Evolutionary conservation across 2,329 filamentous ascomycete genomes (phyloP).

Genomic region (Aspergillus sp.): DNA sequence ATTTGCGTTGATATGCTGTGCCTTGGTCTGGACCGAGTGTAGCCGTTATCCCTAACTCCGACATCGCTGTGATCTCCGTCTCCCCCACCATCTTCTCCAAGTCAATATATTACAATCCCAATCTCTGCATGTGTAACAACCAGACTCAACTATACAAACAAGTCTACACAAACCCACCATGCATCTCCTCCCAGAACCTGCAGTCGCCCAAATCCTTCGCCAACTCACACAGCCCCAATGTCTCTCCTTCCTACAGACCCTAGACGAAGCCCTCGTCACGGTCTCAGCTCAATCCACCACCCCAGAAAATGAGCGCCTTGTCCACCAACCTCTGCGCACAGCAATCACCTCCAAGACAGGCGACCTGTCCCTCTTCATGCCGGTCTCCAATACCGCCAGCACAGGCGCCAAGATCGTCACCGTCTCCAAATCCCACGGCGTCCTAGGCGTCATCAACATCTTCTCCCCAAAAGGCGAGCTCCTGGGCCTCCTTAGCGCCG

Average conservation of each 20-base stretch:
- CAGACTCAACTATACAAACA: neutral
- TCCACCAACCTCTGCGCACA: constrained; percentile 47
- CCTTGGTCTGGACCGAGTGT: neutral
- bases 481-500: constrained; percentile 69
- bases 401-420: constrained; percentile 75
- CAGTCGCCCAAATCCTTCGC: constrained; percentile 34
- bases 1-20: neutral
- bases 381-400: constrained; percentile 61
- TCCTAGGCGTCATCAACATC: constrained; percentile 69
- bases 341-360: constrained; percentile 39
- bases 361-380: constrained; percentile 71
- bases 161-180: constrained; percentile 18
- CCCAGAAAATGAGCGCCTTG: constrained; percentile 25
- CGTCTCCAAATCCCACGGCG: constrained; percentile 38
- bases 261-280: constrained; percentile 35
- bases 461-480: constrained; percentile 63
- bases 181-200: constrained; percentile 36
- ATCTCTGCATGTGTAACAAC: neutral
- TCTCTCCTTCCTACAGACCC: constrained; percentile 33
- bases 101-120: neutral
- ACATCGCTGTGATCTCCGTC: neutral
- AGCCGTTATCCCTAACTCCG: neutral
- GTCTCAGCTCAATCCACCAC: constrained; percentile 32
- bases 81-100: constrained; percentile 1
- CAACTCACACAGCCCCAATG: constrained; percentile 33